Evolutionary conservation across 83 land plant genomes (phyloP).

Genomic region (Larix sibirica): DNA sequence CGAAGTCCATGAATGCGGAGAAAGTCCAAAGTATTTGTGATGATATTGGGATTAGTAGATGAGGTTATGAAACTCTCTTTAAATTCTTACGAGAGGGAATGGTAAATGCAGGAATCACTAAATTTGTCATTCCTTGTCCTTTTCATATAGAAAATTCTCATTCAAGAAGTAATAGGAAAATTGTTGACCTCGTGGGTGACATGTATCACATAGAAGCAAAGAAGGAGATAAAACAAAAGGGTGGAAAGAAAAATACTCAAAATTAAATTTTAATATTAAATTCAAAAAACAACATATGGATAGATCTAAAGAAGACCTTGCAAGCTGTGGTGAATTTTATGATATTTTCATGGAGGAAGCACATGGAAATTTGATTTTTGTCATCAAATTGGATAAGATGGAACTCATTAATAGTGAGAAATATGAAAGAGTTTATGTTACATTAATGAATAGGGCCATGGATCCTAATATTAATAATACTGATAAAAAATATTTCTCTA

Average conservation of each 20-base stretch:
- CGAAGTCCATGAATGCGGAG: not conserved
- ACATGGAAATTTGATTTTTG: not conserved
- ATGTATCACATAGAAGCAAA: not conserved
- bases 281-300: not conserved
- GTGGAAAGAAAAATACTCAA: not conserved
- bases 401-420: not conserved
- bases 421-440: not conserved
- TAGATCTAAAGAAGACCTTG: too few species aligned
- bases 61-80: not conserved
- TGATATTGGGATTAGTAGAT: too few species aligned
- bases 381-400: not conserved
- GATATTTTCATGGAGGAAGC: not conserved
- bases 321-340: not conserved
- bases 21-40: too few species aligned
- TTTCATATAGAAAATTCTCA: not conserved
- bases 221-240: not conserved
- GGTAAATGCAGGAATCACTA: not conserved
- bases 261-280: too few species aligned
- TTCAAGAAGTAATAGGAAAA: not conserved
- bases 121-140: not conserved
- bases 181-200: not conserved
- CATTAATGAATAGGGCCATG: not conserved
- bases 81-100: not conserved
- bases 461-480: too few species aligned
- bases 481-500: too few species aligned